These are phyloP conservation scores for Saprolegnia parasitica DNA, from an alignment of 352 stramenopile species.

Conservation along the genomic window DNA sequence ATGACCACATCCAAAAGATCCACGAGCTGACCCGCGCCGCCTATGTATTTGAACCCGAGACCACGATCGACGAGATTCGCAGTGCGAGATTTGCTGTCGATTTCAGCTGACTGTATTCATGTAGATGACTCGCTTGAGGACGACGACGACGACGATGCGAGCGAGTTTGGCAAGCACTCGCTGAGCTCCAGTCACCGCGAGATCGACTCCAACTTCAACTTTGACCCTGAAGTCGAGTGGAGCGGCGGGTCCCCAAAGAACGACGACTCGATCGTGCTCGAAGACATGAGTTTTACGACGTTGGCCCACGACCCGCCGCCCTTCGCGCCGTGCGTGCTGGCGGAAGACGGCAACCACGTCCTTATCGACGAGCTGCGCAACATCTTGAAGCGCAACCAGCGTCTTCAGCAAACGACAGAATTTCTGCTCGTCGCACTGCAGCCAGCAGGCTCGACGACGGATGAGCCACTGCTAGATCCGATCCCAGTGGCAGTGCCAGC, in stretches of 20 bases:
- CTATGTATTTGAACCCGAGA: constrained; percentile 15
- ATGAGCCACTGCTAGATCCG: not conserved
- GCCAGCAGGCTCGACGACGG: not conserved
- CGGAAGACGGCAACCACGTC: not conserved
- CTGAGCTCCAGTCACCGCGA: constrained; percentile 1
- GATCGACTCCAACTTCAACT: constrained; percentile 22
- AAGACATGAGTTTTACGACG: constrained; percentile 14
- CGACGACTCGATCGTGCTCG: not conserved
- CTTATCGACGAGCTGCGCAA: constrained; percentile 16
- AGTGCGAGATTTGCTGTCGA: not conserved
- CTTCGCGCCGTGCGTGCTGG: not conserved
- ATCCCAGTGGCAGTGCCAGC: not conserved
- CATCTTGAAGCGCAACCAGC: constrained; percentile 22
- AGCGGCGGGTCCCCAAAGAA: constrained; percentile 1
- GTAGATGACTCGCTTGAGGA: not conserved
- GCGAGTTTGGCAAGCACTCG: not conserved
- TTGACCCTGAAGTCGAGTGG: constrained; percentile 18
- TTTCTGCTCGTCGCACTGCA: constrained; percentile 10
- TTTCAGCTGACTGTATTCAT: not conserved
- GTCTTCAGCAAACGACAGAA: constrained; percentile 11
- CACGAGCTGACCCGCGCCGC: not conserved
- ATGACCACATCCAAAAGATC: constrained; percentile 6
- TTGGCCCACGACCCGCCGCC: not conserved
- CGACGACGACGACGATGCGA: constrained; percentile 5
- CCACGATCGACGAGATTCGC: constrained; percentile 4